Evolutionary conservation across 306 rosid genomes (phyloP).

Genomic region (Alnus glutinosa): DNA sequence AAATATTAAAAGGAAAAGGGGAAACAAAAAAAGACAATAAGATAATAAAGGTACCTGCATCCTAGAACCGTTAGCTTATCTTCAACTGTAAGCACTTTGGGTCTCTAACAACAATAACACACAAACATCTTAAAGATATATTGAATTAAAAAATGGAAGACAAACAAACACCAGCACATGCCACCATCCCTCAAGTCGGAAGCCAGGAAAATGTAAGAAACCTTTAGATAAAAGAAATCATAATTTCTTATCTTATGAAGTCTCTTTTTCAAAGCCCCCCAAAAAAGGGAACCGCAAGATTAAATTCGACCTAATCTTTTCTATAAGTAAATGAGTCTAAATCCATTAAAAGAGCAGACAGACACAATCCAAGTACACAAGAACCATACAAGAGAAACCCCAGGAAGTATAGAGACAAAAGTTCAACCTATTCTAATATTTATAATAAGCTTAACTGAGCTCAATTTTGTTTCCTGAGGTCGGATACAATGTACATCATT

Average conservation of each 20-base stretch:
- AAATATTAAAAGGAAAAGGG: not conserved
- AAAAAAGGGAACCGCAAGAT: no score
- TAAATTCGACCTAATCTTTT: no score
- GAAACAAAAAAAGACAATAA: not conserved
- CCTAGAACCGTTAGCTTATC: conserved; percentile 85
- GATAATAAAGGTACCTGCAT: conserved; percentile 60
- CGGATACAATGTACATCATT: no score
- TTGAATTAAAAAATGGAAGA: conserved; percentile 3
- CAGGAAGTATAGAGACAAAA: no score
- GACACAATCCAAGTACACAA: no score
- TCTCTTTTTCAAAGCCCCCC: no score
- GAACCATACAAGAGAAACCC: no score
- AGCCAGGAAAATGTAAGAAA: not conserved
- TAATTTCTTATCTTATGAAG: no score
- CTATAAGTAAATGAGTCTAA: no score
- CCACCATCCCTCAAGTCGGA: not conserved
- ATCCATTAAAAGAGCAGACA: no score
- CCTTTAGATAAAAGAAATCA: no score
- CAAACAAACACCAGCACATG: not conserved
- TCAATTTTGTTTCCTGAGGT: not conserved
- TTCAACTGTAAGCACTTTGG: conserved; percentile 77
- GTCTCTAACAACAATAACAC: conserved; percentile 55
- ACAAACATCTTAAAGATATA: conserved; percentile 14
- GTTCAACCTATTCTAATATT: not conserved
- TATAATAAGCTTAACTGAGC: not conserved